phyloP scores from a whole-genome alignment of 768 basidiomycete species.

The Podaxis sp. region DNA sequence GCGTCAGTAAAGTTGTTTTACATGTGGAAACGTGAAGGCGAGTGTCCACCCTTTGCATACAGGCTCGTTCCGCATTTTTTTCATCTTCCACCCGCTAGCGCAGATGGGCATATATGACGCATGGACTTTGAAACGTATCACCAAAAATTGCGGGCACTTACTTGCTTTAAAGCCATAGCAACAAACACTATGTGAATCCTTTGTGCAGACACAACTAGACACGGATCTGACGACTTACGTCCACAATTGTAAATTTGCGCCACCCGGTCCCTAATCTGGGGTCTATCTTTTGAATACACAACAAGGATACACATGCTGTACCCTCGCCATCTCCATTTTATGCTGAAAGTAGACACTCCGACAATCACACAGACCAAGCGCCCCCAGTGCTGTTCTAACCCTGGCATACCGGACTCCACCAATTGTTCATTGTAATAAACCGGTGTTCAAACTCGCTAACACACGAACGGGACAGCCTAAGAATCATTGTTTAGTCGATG shows the following conservation, averaged over 20 bases:
- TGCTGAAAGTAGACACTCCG: neutral
- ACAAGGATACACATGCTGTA: neutral
- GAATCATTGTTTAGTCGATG: neutral
- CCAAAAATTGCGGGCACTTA: too few species aligned
- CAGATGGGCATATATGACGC: neutral
- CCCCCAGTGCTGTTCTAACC: neutral
- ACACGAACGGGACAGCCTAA: neutral
- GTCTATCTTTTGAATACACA: neutral
- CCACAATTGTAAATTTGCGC: too few species aligned
- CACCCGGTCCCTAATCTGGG: too few species aligned
- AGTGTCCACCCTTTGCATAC: neutral
- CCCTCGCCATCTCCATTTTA: neutral
- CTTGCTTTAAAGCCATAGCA: too few species aligned
- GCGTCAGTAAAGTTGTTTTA: neutral
- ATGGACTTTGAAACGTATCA: neutral
- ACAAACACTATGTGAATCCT: too few species aligned
- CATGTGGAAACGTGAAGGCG: slow-evolving; percentile 4
- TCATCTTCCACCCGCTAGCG: slow-evolving; percentile 1
- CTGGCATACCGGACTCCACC: neutral
- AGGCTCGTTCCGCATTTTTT: slow-evolving; percentile 13
- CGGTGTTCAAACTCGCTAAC: neutral
- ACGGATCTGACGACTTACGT: too few species aligned
- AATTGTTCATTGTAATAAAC: neutral
- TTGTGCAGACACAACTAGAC: too few species aligned
- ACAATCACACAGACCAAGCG: neutral